Conservation (phyloP, 352 stramenopile species). For the Globisporangium okanoganense region DNA sequence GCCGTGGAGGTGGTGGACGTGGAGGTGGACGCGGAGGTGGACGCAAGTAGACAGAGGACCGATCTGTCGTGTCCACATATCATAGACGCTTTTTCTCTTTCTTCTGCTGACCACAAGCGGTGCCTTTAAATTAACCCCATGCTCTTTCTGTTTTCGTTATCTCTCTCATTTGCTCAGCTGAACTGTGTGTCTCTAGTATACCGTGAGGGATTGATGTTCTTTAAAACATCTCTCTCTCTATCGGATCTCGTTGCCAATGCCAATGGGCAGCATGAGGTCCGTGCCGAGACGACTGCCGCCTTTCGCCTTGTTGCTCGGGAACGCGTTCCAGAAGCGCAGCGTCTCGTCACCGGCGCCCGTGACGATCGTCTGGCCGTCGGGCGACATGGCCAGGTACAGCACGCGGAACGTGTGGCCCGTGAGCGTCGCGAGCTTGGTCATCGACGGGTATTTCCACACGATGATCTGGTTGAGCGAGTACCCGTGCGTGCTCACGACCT, state of each 20-base stretch:
- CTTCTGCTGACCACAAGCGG: not conserved
- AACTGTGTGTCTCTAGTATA: conserved; percentile 10
- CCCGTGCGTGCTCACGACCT: conserved; percentile 98
- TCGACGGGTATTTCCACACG: conserved; percentile 96
- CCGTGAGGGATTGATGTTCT: conserved; percentile 1
- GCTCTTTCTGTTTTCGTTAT: conserved; percentile 1
- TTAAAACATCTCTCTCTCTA: conserved; percentile 17
- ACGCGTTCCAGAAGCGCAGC: conserved; percentile 97
- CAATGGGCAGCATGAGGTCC: conserved; percentile 54
- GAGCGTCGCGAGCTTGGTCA: conserved; percentile 95
- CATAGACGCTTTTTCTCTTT: conserved; percentile 4
- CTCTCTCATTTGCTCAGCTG: conserved; percentile 5
- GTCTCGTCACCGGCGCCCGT: conserved; percentile 97
- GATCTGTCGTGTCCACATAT: not conserved
- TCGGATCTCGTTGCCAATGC: conserved; percentile 56
- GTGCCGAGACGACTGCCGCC: conserved; percentile 42
- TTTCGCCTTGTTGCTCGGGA: conserved; percentile 81
- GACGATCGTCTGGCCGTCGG: conserved; percentile 96
- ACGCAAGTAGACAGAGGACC: conserved; percentile 27
- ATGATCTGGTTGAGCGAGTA: conserved; percentile 98
- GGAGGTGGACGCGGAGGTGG: conserved; percentile 25
- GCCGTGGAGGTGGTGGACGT: conserved; percentile 20
- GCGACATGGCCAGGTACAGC: conserved; percentile 96
- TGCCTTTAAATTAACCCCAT: conserved; percentile 7
- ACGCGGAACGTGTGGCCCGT: conserved; percentile 96